Conservation (phyloP, 2,329 filamentous ascomycete genomes). For the Cladosporium sp. region DNA sequence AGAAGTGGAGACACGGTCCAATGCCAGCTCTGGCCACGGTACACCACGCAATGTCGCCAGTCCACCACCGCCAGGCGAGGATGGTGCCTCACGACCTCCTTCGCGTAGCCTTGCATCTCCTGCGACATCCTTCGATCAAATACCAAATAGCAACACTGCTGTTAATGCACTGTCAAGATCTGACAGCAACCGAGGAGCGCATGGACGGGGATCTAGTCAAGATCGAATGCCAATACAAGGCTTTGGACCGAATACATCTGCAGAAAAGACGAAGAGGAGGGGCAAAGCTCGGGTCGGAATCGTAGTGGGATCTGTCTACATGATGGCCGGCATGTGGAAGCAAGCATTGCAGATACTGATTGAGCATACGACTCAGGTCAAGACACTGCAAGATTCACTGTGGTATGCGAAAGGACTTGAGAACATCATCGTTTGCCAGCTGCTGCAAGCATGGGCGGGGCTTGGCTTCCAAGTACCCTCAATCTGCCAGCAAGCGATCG, state of each 20-base stretch:
- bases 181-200: conserved; percentile 34
- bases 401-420: conserved; percentile 97
- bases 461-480: conserved; percentile 73
- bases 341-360: conserved; percentile 83
- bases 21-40: conserved; percentile 26
- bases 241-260: conserved; percentile 62
- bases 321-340: conserved; percentile 86
- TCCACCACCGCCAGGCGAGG: conserved; percentile 30
- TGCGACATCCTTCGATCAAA: conserved; percentile 58
- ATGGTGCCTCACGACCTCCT: conserved; percentile 28
- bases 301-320: conserved; percentile 79
- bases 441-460: conserved; percentile 82
- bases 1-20: conserved; percentile 13
- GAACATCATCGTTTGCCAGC: conserved; percentile 76
- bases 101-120: conserved; percentile 40
- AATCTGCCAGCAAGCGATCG: conserved; percentile 36
- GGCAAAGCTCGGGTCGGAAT: conserved; percentile 78
- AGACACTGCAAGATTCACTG: conserved; percentile 83
- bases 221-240: conserved; percentile 66
- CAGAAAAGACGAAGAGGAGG: conserved; percentile 66
- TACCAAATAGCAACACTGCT: conserved; percentile 48
- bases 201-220: conserved; percentile 43
- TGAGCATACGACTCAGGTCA: conserved; percentile 76
- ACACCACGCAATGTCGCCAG: conserved; percentile 28
- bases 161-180: conserved; percentile 42